Percentiles rank a stretch among this genome's conserved stretches.
phyloP scores from a whole-genome alignment of 768 basidiomycete species.

The Crucibulum laeve region DNA sequence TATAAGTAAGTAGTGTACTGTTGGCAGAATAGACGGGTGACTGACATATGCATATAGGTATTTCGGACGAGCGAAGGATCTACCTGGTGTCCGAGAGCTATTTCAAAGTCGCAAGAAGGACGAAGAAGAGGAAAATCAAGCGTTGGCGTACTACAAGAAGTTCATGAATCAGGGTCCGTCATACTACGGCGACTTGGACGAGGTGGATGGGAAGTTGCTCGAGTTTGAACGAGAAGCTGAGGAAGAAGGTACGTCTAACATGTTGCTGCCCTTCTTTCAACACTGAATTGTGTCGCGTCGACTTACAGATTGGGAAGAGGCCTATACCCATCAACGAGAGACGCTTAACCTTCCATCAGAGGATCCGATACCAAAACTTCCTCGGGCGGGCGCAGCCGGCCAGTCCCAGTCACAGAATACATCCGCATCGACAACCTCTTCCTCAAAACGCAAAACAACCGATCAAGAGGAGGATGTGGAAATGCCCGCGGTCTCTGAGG shows the following conservation, averaged over 20 bases:
- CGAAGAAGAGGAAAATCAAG: constrained; percentile 84
- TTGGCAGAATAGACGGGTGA: neutral
- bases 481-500: constrained; percentile 28
- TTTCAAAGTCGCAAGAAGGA: constrained; percentile 84
- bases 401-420: constrained; percentile 11
- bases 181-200: constrained; percentile 92
- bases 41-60: constrained; percentile 48
- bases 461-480: constrained; percentile 39
- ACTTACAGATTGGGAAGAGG: constrained; percentile 61
- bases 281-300: neutral
- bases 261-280: neutral
- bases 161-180: constrained; percentile 83
- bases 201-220: constrained; percentile 62
- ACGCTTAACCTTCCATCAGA: constrained; percentile 47
- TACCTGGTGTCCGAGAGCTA: constrained; percentile 94
- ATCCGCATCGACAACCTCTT: constrained; percentile 15
- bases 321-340: constrained; percentile 49
- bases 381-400: constrained; percentile 25
- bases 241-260: constrained; percentile 52
- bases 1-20: constrained; percentile 69
- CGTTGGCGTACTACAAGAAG: constrained; percentile 75
- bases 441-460: constrained; percentile 52
- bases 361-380: constrained; percentile 48
- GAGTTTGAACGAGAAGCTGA: constrained; percentile 70
- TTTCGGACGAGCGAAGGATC: constrained; percentile 93